Percentiles rank a stretch among this genome's conserved stretches.
Conservation (phyloP, 2,329 filamentous ascomycete genomes). For the Thielaviopsis populi region DNA sequence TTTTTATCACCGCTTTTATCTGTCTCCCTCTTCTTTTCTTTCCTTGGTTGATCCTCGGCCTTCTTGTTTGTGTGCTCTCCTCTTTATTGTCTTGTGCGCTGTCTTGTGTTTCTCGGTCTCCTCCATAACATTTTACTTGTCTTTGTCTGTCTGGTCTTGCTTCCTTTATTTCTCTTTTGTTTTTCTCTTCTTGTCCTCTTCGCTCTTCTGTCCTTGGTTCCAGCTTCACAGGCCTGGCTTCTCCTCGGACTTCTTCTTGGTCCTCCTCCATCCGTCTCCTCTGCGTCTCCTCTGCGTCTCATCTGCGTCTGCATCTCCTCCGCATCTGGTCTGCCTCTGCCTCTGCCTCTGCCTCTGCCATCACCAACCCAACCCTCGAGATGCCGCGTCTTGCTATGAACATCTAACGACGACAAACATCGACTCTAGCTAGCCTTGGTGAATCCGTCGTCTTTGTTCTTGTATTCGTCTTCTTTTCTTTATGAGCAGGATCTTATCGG, state of each 20-base stretch:
- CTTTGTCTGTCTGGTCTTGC: neutral
- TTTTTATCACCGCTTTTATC: neutral
- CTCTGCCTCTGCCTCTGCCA: too few species aligned
- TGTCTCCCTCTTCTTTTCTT: neutral
- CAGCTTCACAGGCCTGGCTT: neutral
- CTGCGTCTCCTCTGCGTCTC: too few species aligned
- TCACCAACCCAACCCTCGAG: neutral
- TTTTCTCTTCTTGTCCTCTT: neutral
- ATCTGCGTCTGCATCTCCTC: too few species aligned
- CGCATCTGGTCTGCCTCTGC: too few species aligned
- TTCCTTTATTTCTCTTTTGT: neutral
- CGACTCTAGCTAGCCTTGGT: neutral
- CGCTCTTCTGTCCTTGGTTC: neutral
- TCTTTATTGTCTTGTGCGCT: neutral
- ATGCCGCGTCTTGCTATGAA: neutral
- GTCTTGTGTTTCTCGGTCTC: neutral
- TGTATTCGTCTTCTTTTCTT: neutral
- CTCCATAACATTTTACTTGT: neutral
- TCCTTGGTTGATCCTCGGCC: conserved; percentile 8
- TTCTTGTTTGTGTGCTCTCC: neutral
- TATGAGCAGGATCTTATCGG: conserved; percentile 13
- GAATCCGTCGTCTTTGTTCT: neutral
- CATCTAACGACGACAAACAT: neutral
- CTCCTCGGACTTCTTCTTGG: neutral
- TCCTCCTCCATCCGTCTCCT: neutral